A percentile compares a stretch with the other conserved stretches of the same genome.
These are phyloP conservation scores for Boletus semigastroideus DNA, from an alignment of 1,284 basidiomycete species.

Conservation along the genomic window DNA sequence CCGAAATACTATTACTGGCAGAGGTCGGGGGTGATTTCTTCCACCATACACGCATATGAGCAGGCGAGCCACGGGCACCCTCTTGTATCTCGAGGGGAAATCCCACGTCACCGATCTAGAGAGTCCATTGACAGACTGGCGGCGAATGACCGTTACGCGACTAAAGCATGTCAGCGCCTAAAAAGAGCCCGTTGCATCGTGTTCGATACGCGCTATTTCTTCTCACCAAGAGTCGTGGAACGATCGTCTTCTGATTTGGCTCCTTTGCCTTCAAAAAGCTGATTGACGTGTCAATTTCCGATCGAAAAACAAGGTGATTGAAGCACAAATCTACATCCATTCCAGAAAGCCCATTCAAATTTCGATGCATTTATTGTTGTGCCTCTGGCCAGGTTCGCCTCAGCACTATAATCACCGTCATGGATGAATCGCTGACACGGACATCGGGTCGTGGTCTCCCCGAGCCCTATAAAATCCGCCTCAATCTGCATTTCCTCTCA, in stretches of 20 bases:
- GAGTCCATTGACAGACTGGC: too few species aligned
- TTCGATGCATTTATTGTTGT: not conserved
- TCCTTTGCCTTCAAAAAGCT: not conserved
- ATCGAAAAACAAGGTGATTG: not conserved
- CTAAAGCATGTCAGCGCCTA: too few species aligned
- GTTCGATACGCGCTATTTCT: not conserved
- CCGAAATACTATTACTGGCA: constrained; percentile 6
- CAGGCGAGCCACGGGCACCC: constrained; percentile 13
- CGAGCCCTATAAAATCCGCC: constrained; percentile 18
- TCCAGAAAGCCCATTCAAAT: constrained; percentile 4
- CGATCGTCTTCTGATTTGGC: constrained; percentile 7
- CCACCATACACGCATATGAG: constrained; percentile 33
- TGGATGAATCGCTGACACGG: too few species aligned
- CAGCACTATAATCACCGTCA: constrained; percentile 2
- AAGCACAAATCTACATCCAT: not conserved
- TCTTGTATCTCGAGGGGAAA: too few species aligned
- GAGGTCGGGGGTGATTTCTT: constrained; percentile 24
- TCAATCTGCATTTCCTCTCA: not conserved
- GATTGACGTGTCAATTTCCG: constrained; percentile 8
- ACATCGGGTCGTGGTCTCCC: not conserved
- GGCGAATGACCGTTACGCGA: too few species aligned
- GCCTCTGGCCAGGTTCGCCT: not conserved
- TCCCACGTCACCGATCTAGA: too few species aligned
- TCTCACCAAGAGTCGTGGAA: not conserved
- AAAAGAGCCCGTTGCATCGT: not conserved